Evolutionary conservation across 75 land plant genomes (phyloP).

Genomic region (Ceratopteris richardii): DNA sequence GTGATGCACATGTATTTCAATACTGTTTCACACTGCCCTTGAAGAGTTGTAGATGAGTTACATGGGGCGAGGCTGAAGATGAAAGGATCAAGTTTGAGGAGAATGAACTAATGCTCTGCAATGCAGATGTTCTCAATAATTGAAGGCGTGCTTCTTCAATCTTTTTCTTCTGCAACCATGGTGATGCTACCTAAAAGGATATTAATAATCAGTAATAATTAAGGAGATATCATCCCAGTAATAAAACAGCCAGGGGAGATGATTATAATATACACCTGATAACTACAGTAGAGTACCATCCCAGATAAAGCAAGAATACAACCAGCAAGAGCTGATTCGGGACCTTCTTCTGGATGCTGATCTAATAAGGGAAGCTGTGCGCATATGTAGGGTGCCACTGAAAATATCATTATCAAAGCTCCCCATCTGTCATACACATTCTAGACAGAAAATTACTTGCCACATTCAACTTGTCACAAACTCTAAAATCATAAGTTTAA

Average conservation of each 20-base stretch:
- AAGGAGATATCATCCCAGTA: no score
- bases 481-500: not conserved
- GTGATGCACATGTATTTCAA: no score
- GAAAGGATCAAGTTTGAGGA: not conserved
- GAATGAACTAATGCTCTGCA: conserved; percentile 19
- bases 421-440: conserved; percentile 17
- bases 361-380: conserved; percentile 23
- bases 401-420: conserved; percentile 30
- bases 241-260: no score
- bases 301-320: conserved; percentile 18
- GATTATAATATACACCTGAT: conserved; percentile 10
- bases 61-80: not conserved
- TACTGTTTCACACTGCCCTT: no score
- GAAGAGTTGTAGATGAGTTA: no score
- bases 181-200: conserved; percentile 21
- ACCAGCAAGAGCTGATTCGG: conserved; percentile 18
- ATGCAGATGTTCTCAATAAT: conserved; percentile 15
- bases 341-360: conserved; percentile 17
- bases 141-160: conserved; percentile 28
- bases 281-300: conserved; percentile 18
- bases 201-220: not conserved
- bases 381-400: conserved; percentile 17
- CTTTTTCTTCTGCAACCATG: conserved; percentile 25
- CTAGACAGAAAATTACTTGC: not conserved
- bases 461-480: not conserved